Base-by-base conservation (phyloP, 768 basidiomycete species). In the Pleurotus tuber-regium region DNA sequence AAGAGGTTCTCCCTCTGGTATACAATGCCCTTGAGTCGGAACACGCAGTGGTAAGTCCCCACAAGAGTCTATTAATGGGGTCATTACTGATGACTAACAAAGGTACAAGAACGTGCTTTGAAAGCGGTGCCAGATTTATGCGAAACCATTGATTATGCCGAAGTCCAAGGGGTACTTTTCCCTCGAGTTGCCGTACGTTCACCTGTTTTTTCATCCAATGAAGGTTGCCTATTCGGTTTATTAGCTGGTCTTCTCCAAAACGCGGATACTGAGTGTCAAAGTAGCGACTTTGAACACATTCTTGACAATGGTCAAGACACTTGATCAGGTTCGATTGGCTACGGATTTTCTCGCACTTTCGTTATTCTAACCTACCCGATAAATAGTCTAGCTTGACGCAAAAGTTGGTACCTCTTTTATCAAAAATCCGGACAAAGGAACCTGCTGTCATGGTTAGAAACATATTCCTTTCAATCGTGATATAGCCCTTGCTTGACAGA, bases 11-110 rank as follows among this genome's bases (percentile, higher is more conserved):
- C 56, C 92, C 94, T 0, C 76, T 99, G 31, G 89, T 99, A 14
- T 99, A 99, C 65, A 91, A 92, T 63, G 93, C 97, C 1, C 74
- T 99, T 43, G 97, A 98, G 55, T 90, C 91, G n/a, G 97, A 98
- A 43, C 93, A 97, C 70, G 80, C 88, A 1, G 69, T 86, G 48
- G 89, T 91, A 60, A 55, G 78, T 60, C 10, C 2, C n/a, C 1
- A 40, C 18, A 12, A 28, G 3, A 11, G 12, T 33, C 38, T 50
- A 10, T 31, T 30, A 7, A 19, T 57, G 6, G 53, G 41, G 40
- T 24, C 41, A 46, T 57, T 33, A 59, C 44, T 42, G 56, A n/a
- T 16, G 8, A 54, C n/a, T 48, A 18, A 41, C 42, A 14, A 35
- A 91, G 88, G 89, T 98, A 9, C 92, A 97, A 77, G 96, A 98